Evolutionary conservation across 169 alveolate species (phyloP).

Genomic region (Eimeria tenella): DNA sequence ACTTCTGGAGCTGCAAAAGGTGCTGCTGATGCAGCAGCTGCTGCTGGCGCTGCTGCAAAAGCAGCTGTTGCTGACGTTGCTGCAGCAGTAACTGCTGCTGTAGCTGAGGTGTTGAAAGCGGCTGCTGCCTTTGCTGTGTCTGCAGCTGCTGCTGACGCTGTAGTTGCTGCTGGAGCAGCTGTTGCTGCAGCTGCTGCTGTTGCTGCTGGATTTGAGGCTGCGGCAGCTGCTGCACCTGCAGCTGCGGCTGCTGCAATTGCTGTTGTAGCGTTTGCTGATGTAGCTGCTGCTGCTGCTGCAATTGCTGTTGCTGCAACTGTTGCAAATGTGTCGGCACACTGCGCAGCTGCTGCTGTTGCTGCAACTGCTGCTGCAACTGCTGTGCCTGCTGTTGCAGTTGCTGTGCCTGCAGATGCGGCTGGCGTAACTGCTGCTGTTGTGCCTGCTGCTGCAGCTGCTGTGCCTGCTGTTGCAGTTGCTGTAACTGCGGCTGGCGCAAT

Average conservation of each 20-base stretch:
- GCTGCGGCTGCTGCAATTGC: conserved; percentile 46
- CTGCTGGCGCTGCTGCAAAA: conserved; percentile 48
- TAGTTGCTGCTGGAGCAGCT: conserved; percentile 13
- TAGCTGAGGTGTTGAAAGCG: conserved; percentile 17
- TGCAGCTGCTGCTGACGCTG: conserved; percentile 49
- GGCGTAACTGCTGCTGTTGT: conserved; percentile 29
- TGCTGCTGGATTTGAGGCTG: conserved; percentile 29
- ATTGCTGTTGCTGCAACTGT: conserved; percentile 18
- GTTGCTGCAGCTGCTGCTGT: conserved; percentile 40
- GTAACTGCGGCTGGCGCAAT: conserved; percentile 40
- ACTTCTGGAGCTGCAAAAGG: conserved; percentile 39
- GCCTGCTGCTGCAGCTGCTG: not conserved
- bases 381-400: conserved; percentile 27
- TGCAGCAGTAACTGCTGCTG: conserved; percentile 26
- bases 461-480: conserved; percentile 27
- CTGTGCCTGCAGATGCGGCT: conserved; percentile 31
- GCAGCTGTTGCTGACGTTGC: conserved; percentile 25
- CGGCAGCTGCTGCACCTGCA: conserved; percentile 50
- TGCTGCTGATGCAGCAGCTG: conserved; percentile 56
- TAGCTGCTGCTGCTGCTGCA: conserved; percentile 35
- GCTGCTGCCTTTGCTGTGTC: conserved; percentile 37
- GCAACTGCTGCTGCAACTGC: conserved; percentile 59
- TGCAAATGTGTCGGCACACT: not conserved
- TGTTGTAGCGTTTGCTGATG: conserved; percentile 19
- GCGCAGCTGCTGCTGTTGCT: conserved; percentile 48